Evolutionary conservation across 2,329 filamentous ascomycete genomes (phyloP), one percentile per base, ranked within the genome.

Genomic region (Colletotrichum chlorophyti): DNA sequence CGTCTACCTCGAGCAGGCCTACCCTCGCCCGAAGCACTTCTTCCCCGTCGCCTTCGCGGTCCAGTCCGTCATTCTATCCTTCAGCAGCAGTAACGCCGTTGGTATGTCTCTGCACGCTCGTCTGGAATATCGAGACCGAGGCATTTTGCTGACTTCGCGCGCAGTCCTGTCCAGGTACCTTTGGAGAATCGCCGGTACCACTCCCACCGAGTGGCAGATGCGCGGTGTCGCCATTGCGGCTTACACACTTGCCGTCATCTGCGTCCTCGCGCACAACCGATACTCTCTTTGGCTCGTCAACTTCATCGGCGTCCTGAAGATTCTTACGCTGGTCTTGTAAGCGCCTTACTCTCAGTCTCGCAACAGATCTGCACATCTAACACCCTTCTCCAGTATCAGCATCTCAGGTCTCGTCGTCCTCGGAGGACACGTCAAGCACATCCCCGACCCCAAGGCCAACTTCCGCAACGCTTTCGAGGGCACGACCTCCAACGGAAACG

Each of bases 1-100:
- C 0, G 87, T 88, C 0, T 90, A 89, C 63, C 77, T 90, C 0
- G 87, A 90, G 63, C 87, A 90, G 65, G 83, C 85, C 0, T 91
- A 82, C 61, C 86, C 86, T 1, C 78, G 84, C 1, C 88, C 87
- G 0, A 81, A 78, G 52, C 87, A 85, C 66, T 79, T 90, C 59
- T 84, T 90, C 45, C 85, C 87, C 0, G 83, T 84, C 0, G 77
- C 84, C 0, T 90, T 87, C 66, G 87, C 87, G 0, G 80, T 88
- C 3, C 84, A 87, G 66, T 80, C 81, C 0, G 84, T 90, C 2
- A 68, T 87, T 1, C 72, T 90, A 4, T 88, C 87, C 0, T 90
- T 90, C 62, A 84, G 83, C 62, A 87, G 84, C 63, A 83, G 84
- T 35, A 90, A 90, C 68, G 79, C 85, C 0, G 82, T 90, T 35